Percentiles rank a stretch among this genome's conserved stretches.
These are phyloP conservation scores for Ceratobasidium sp. DNA, from an alignment of 1,284 basidiomycete genomes.

Conservation along the genomic window DNA sequence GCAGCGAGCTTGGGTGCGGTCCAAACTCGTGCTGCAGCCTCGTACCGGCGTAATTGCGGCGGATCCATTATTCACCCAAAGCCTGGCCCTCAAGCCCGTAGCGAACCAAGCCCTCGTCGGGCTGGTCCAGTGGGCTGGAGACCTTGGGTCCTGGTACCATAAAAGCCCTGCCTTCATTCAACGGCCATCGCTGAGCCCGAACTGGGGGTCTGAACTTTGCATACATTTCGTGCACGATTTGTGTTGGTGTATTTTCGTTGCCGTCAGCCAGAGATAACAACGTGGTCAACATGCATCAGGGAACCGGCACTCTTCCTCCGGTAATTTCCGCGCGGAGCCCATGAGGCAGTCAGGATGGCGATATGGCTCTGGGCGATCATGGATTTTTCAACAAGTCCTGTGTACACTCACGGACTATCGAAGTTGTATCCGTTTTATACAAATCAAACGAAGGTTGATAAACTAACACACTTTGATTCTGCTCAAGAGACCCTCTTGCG, in stretches of 20 bases:
- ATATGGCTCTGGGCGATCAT: constrained; percentile 2
- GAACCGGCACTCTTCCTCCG: constrained; percentile 25
- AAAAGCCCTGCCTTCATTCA: constrained; percentile 12
- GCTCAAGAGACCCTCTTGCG: background rate
- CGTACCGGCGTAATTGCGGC: constrained; percentile 39
- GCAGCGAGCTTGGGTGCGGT: constrained; percentile 5
- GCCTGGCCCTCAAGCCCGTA: constrained; percentile 27
- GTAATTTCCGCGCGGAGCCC: constrained; percentile 31
- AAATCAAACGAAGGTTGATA: constrained; percentile 38
- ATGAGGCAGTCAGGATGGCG: constrained; percentile 30
- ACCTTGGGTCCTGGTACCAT: background rate
- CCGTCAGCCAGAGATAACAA: constrained; percentile 11
- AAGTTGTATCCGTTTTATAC: constrained; percentile 4
- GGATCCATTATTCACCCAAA: constrained; percentile 19
- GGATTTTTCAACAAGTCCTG: constrained; percentile 22
- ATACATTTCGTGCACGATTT: constrained; percentile 12
- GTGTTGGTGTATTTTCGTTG: constrained; percentile 13
- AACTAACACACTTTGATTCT: constrained; percentile 42
- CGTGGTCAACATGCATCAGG: constrained; percentile 39
- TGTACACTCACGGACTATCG: background rate
- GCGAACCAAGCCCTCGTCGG: constrained; percentile 13
- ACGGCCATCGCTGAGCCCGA: constrained; percentile 3
- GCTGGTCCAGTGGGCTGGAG: constrained; percentile 15
- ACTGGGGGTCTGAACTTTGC: constrained; percentile 20
- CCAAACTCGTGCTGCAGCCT: constrained; percentile 31